Base-by-base conservation (phyloP, 306 rosid species). In the Corylus avellana region DNA sequence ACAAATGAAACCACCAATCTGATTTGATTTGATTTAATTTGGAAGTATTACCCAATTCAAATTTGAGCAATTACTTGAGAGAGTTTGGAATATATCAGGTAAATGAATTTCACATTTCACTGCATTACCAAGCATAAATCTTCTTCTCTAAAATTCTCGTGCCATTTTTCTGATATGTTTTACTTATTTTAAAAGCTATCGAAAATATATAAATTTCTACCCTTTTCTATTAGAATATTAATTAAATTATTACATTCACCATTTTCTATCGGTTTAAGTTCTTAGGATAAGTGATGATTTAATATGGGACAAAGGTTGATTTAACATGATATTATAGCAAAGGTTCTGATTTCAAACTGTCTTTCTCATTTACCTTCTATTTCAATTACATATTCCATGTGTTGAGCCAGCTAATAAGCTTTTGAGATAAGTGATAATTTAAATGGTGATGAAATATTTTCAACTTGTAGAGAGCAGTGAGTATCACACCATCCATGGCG, bases 401-500 rank as follows among this genome's bases (percentile, higher is more conserved):
- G 6, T 42, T 6, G 46, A 39, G 35, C 44, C 6, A 39, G 44
- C 6, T 39, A 22, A 22, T 39, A 39, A 39, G 6, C 4, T 39
- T 39, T 39, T 39, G 44, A 39, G 44, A 39, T 5, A 39, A 39
- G 4, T 39, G 44, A 39, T 39, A 5, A 39, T 39, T 39, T 42
- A 42, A 42, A 7, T 42, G 46, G 46, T 42, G 8, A 42, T 42
- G 6, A 5, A 42, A 39, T 5, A 4, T 39, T 13, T 74, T 37
- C 75, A 76, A 53, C 44, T 10, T 87, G 89, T 67, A 92, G 97
- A 89, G 95, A 80, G 97, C 97, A 58, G 90, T 94, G 82, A 92
- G 85, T 75, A 77, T 94, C 73, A 94, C 95, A 72, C 97, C 97
- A 20, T 51, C 76, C 12, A 90, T 92, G 88, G 97, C 98, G 25